phyloP scores from a whole-genome alignment of 257 asterid species.

The Salvia rosmarinus region DNA sequence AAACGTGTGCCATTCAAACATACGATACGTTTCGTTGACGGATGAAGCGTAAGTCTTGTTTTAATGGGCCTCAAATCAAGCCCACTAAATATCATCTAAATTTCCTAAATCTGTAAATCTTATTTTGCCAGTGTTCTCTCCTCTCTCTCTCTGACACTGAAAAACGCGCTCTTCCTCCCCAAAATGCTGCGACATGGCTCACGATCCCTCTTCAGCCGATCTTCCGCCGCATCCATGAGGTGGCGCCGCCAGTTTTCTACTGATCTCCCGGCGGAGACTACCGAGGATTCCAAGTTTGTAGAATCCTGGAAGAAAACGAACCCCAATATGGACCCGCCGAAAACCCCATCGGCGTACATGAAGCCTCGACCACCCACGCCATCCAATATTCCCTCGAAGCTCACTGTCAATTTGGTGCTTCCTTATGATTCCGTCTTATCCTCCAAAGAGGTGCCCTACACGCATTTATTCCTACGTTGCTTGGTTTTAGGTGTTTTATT shows the following conservation, averaged over 20 bases:
- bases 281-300: slow-evolving; percentile 60
- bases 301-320: slow-evolving; percentile 64
- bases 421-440: slow-evolving; percentile 64
- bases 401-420: slow-evolving; percentile 82
- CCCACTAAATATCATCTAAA: too few species aligned
- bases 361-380: slow-evolving; percentile 68
- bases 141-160: slow-evolving; percentile 13
- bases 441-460: slow-evolving; percentile 54
- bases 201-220: slow-evolving; percentile 51
- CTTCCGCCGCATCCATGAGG: slow-evolving; percentile 57
- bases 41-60: too few species aligned
- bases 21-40: too few species aligned
- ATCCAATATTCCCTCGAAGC: slow-evolving; percentile 71
- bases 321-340: slow-evolving; percentile 71
- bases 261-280: slow-evolving; percentile 54
- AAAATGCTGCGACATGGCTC: slow-evolving; percentile 66
- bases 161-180: slow-evolving; percentile 28
- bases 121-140: background rate
- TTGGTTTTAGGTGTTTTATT: too few species aligned
- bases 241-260: slow-evolving; percentile 67
- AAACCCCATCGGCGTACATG: slow-evolving; percentile 69
- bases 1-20: too few species aligned
- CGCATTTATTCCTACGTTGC: background rate
- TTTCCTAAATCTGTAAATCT: background rate
- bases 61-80: background rate